phyloP scores from a whole-genome alignment of 805 yeast species.

The Ogataea thermomethanolica region DNA sequence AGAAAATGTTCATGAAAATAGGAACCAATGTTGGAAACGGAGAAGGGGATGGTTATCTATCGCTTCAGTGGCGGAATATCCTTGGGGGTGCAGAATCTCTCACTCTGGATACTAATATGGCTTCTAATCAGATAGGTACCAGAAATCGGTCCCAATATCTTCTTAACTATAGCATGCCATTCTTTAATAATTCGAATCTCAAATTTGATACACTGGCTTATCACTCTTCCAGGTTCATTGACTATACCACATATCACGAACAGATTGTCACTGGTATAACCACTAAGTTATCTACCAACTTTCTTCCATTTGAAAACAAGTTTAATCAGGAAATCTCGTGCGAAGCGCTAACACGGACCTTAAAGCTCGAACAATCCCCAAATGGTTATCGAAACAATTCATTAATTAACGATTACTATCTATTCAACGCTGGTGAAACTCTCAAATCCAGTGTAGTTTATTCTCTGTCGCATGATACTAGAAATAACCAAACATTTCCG shows the following conservation, averaged over 20 bases:
- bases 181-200: constrained; percentile 39
- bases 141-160: constrained; percentile 49
- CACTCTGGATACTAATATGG: constrained; percentile 42
- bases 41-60: constrained; percentile 91
- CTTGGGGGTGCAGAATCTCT: constrained; percentile 57
- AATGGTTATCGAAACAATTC: constrained; percentile 29
- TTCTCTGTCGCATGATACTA: constrained; percentile 40
- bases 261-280: constrained; percentile 43
- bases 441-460: constrained; percentile 44
- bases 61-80: constrained; percentile 58
- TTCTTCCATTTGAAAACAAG: constrained; percentile 26
- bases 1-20: constrained; percentile 75
- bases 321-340: constrained; percentile 46
- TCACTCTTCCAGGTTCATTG: constrained; percentile 44
- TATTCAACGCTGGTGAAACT: constrained; percentile 42
- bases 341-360: constrained; percentile 44
- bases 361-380: constrained; percentile 23
- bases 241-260: constrained; percentile 45
- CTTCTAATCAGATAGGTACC: constrained; percentile 43
- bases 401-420: constrained; percentile 30
- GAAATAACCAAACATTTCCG: constrained; percentile 44
- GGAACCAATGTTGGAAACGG: constrained; percentile 97
- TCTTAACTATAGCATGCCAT: constrained; percentile 44
- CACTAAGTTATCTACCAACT: constrained; percentile 38
- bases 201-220: constrained; percentile 38